Conservation (phyloP, 1,284 basidiomycete species). For the Stygiomarasmius scandens region DNA sequence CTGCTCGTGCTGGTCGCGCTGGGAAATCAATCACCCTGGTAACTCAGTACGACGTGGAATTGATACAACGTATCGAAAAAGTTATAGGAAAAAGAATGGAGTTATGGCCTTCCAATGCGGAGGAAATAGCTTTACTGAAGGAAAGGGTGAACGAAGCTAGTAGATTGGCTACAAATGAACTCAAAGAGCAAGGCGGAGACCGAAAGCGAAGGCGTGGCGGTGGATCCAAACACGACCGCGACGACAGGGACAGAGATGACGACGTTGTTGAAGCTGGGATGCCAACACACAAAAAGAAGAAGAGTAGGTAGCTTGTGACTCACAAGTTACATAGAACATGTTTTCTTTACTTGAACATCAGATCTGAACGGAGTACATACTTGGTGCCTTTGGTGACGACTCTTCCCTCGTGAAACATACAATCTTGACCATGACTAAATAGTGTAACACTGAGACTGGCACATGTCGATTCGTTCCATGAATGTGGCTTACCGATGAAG, state of each 20-base stretch:
- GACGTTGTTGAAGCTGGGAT: slow-evolving; percentile 84
- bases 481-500: slow-evolving; percentile 62
- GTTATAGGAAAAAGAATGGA: slow-evolving; percentile 94
- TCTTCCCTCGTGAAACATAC: slow-evolving; percentile 79
- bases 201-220: slow-evolving; percentile 41
- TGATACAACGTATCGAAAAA: slow-evolving; percentile 92
- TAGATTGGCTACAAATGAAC: slow-evolving; percentile 80
- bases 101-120: slow-evolving; percentile 87
- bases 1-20: slow-evolving; percentile 93
- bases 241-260: slow-evolving; percentile 85
- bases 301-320: slow-evolving; percentile 27
- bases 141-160: slow-evolving; percentile 92
- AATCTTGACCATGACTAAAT: slow-evolving; percentile 72
- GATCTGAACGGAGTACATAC: slow-evolving; percentile 12
- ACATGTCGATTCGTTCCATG: background rate
- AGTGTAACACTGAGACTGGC: too few species aligned
- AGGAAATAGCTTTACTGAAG: slow-evolving; percentile 86
- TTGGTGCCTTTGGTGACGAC: slow-evolving; percentile 50
- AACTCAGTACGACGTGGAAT: slow-evolving; percentile 98
- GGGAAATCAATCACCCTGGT: slow-evolving; percentile 97
- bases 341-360: slow-evolving; percentile 18
- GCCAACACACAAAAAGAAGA: slow-evolving; percentile 58
- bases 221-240: slow-evolving; percentile 42
- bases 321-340: slow-evolving; percentile 22
- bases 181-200: slow-evolving; percentile 60